Evolutionary conservation across 345 rosid species (phyloP), one percentile per base, ranked within the genome.

Genomic region (Boechera divaricarpa): DNA sequence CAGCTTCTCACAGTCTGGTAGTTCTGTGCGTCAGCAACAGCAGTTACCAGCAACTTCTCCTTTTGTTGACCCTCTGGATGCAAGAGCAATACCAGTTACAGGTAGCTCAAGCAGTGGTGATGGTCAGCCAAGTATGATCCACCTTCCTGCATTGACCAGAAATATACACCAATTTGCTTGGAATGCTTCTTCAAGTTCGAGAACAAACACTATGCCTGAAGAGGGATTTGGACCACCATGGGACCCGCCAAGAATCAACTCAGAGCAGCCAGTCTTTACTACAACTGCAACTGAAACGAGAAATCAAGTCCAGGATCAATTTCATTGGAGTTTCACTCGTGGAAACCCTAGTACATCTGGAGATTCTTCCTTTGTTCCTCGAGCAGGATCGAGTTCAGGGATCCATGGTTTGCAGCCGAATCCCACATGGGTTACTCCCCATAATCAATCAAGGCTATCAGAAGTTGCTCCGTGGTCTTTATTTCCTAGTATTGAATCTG

Each of bases 401-500:
- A 67, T 80, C 56, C 86, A 78, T 82, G 80, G 86, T 73, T 70
- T 81, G 70, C 80, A 76, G 51, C 79, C 82, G 31, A 32, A 70
- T 70, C 82, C 90, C 42, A 11, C 82, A 26, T 87, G 90, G 91
- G 51, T 79, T 69, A 54, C 87, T 73, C 85, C 82, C 36, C 84
- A 45, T 53, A 80, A 80, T 84, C 86, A 70, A 33, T 85, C 81
- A 79, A 79, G 86, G 75, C 66, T 63, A 68, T 45, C 90, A 21
- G 97, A 91, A 67, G 82, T 85, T 76, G 75, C 87, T 74, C 89
- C 91, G n/a, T 85, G 96, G 96, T 82, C 93, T 70, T 76, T 89
- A 67, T 89, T 87, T 82, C 90, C 94, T 26, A 76, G 81, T 35
- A 13, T 69, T 11, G 91, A 84, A 71, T 57, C 88, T 47, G 98